Evolutionary conservation across 2,329 filamentous ascomycete species (phyloP).

Genomic region (Aspergillus tubingensis): DNA sequence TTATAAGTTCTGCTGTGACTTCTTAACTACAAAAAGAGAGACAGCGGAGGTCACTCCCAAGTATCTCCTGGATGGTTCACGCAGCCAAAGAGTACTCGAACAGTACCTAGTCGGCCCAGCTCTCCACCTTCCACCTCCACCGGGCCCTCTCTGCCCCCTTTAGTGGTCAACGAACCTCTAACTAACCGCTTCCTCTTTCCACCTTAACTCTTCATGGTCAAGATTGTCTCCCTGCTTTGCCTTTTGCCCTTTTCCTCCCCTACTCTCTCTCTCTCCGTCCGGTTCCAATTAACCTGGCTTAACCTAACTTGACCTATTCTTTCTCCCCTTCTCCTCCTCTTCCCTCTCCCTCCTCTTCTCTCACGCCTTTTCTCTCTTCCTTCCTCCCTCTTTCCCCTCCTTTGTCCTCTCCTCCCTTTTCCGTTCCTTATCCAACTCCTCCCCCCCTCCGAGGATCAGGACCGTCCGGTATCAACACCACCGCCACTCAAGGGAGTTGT

Average conservation of each 20-base stretch:
- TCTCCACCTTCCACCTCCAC: background rate
- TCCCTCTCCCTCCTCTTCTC: slow-evolving; percentile 42
- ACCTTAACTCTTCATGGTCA: slow-evolving; percentile 20
- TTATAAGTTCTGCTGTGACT: too few relatives aligned
- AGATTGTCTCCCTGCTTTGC: slow-evolving; percentile 24
- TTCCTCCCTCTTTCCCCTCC: slow-evolving; percentile 52
- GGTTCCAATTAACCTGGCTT: slow-evolving; percentile 13
- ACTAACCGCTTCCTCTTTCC: slow-evolving; percentile 18
- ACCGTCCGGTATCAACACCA: slow-evolving; percentile 8
- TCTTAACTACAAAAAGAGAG: too few relatives aligned
- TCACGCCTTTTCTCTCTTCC: slow-evolving; percentile 57
- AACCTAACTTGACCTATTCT: slow-evolving; percentile 11
- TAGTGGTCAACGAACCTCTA: slow-evolving; percentile 2
- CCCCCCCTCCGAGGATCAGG: background rate
- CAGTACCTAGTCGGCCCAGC: background rate
- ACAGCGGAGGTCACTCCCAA: too few relatives aligned
- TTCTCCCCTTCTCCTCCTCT: slow-evolving; percentile 17
- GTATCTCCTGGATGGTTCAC: too few relatives aligned
- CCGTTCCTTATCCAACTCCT: background rate
- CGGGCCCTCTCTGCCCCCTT: background rate
- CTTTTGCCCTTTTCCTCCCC: slow-evolving; percentile 8
- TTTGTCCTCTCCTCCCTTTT: slow-evolving; percentile 53
- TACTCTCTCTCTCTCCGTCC: slow-evolving; percentile 2
- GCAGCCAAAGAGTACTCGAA: too few relatives aligned
- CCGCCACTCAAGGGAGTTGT: slow-evolving; percentile 15